These are phyloP conservation scores for Mortierella sp. DNA, from an alignment of 371 early-diverging fungal genomes.

Conservation along the genomic window DNA sequence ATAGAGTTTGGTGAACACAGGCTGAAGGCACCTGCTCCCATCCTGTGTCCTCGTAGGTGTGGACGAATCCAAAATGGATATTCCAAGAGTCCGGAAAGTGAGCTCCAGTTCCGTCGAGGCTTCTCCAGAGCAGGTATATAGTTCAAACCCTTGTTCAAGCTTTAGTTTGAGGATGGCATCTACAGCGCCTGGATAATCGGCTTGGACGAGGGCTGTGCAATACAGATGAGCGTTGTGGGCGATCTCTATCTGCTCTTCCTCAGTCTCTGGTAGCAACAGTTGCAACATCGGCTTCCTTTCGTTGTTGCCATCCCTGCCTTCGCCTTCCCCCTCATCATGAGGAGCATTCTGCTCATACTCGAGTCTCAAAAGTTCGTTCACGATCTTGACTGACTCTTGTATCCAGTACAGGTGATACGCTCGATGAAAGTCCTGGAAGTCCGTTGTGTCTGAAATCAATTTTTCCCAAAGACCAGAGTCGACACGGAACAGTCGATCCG, in stretches of 20 bases:
- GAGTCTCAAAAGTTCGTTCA: slow-evolving; percentile 19
- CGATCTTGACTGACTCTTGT: not conserved
- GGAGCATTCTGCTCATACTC: slow-evolving; percentile 15
- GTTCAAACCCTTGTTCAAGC: slow-evolving; percentile 25
- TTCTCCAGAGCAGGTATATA: slow-evolving; percentile 48
- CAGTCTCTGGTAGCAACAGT: slow-evolving; percentile 23
- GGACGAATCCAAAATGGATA: not conserved
- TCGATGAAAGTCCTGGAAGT: slow-evolving; percentile 19
- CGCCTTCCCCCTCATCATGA: not conserved
- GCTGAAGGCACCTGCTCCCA: not conserved
- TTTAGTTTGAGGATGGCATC: slow-evolving; percentile 36
- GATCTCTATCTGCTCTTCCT: slow-evolving; percentile 29
- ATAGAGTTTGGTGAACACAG: slow-evolving; percentile 39
- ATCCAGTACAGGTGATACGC: slow-evolving; percentile 26
- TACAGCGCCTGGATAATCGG: slow-evolving; percentile 44
- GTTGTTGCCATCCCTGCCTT: not conserved
- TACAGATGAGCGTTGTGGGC: slow-evolving; percentile 22
- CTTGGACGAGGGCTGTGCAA: slow-evolving; percentile 20
- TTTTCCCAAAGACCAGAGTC: slow-evolving; percentile 5
- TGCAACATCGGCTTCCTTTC: not conserved
- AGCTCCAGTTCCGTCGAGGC: slow-evolving; percentile 26
- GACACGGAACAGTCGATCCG: slow-evolving; percentile 8
- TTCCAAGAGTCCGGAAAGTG: slow-evolving; percentile 32
- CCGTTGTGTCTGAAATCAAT: slow-evolving; percentile 5
- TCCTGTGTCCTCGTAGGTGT: not conserved